Evolutionary conservation across 306 rosid genomes (phyloP), one percentile per base, ranked within the genome.

Genomic region (Medicago arabica): DNA sequence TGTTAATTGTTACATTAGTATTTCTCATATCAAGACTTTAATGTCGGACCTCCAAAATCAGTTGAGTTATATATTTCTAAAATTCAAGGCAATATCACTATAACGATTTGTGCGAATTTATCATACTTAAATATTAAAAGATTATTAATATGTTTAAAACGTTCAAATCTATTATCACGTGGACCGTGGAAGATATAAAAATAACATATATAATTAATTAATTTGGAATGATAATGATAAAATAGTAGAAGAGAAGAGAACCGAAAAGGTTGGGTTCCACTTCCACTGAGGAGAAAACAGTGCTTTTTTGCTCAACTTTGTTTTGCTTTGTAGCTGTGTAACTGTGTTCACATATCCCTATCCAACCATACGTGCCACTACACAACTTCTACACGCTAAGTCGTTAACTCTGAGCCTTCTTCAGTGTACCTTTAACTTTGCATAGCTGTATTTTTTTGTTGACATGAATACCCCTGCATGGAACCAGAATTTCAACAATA

Each of bases 371-470:
- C 73, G 58, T 73, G 69, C 69, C 82, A 82, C 79, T 69, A 54
- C 85, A 81, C 97, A 91, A 90, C 72, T 87, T 85, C 85, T 46
- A 86, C 96, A 92, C 97, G 95, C 93, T 67, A 94, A 83, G 82
- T 86, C 89, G 84, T 86, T 83, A 89, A 71, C 82, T 80, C 88
- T 85, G 69, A 81, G 83, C 46, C 58, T 46, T 14, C 49, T 0
- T 36, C 49, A 36, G 64, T 58, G 41, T 67, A 75, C 43, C 75
- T 74, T 34, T 69, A 69, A 49, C 23, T 15, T 63, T 69, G 74
- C 78, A 70, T 67, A 64, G 75, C 89, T 88, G 83, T 86, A 84
- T 8, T 76, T 80, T 36, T 36, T 1, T 13, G 1, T 60, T 44
- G 76, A 36, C 89, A 77, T 41, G 85, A 86, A 76, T 88, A 10